Evolutionary conservation across 345 rosid genomes (phyloP).

Genomic region (Salix udensis): DNA sequence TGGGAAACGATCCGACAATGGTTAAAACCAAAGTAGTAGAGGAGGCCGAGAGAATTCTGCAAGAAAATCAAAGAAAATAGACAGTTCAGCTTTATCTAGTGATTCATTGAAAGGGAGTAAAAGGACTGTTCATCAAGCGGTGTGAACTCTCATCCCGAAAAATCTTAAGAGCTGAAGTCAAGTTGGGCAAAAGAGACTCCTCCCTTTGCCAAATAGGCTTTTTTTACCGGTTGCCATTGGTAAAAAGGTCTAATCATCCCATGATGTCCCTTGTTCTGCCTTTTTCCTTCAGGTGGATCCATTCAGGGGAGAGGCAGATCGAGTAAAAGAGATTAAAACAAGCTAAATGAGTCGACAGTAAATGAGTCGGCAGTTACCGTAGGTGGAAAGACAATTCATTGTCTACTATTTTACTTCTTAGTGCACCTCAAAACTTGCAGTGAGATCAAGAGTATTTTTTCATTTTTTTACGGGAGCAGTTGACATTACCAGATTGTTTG

Average conservation of each 20-base stretch:
- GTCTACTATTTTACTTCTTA: no score
- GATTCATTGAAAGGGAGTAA: constrained; percentile 34
- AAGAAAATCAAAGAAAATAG: constrained; percentile 40
- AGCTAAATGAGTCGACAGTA: no score
- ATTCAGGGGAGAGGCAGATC: neutral
- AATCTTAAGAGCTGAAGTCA: constrained; percentile 10
- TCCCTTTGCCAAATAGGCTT: constrained; percentile 18
- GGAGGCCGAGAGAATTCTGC: constrained; percentile 31
- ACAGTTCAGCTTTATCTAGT: constrained; percentile 48
- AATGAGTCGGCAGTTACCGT: no score
- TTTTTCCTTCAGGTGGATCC: constrained; percentile 5
- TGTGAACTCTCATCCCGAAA: constrained; percentile 23
- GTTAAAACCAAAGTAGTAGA: neutral
- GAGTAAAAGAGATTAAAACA: no score
- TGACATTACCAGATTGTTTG: no score
- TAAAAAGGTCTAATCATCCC: constrained; percentile 24
- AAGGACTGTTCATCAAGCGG: constrained; percentile 43
- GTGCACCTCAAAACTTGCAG: no score
- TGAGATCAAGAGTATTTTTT: no score
- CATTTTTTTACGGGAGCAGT: no score
- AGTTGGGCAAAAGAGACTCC: constrained; percentile 23
- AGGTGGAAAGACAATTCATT: no score
- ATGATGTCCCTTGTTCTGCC: neutral
- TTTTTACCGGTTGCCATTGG: constrained; percentile 17
- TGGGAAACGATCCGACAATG: constrained; percentile 49